Evolutionary conservation across 495 filamentous ascomycete species (phyloP), one percentile per base, ranked within the genome.

Genomic region (Hyphodiscus hymeniophilus): DNA sequence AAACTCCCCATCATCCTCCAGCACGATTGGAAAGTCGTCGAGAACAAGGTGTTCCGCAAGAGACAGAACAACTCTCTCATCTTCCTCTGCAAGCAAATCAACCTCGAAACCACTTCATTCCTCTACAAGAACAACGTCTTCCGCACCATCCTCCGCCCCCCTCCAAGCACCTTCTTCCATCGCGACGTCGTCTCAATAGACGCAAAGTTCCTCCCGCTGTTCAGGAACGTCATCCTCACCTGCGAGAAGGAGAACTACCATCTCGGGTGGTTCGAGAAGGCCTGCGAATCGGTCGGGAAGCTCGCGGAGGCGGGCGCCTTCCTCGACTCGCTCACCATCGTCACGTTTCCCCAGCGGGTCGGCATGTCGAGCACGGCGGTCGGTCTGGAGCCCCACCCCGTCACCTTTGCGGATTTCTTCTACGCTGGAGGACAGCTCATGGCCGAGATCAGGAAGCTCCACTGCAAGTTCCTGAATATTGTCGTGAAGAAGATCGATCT

Each of bases 401-500:
- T 54, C 18, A 38, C 41, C 3, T 58, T 51, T 21, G 42, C 55
- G n/a, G 47, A 58, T 21, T 58, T 58, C 17, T 38, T 58, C n/a
- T 58, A 42, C 18, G 39, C 18, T 18, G 18, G 21, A 12, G 43
- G 47, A 11, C 11, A 12, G 6, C 23, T 58, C 8, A 58, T 58
- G 55, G 36, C 3, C 1, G 42, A 33, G 1, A 24, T 58, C 1
- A 42, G 38, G 1, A 33, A 48, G 6, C 46, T 58, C 3, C 5
- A 8, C 7, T 51, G 39, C 12, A 47, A 45, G 23, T 23, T 31
- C 2, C 32, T 58, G 26, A 49, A 45, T 2, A 18, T 58, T 3
- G 43, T 58, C 0, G 23, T 54, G 0, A 58, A 51, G 20, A 47
- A 51, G 18, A 12, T 22, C 17, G 10, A 21, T 17, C n/a, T 6